A percentile compares a stretch with the other conserved stretches of the same genome.
These are phyloP conservation scores for Termitomyces sp. DNA, from an alignment of 768 basidiomycete genomes.

Conservation along the genomic window DNA sequence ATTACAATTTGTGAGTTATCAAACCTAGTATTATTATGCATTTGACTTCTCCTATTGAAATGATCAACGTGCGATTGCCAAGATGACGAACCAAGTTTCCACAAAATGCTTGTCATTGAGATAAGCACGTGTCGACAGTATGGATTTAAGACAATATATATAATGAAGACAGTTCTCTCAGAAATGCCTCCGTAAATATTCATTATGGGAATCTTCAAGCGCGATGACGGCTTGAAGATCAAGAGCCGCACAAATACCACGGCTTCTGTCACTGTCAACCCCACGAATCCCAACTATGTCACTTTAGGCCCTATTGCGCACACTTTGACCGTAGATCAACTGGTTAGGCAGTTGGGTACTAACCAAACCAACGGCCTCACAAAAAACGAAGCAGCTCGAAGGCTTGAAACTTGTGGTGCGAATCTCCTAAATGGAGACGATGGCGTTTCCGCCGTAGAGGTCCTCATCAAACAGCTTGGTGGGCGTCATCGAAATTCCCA, in stretches of 20 bases:
- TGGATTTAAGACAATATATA: slow-evolving; percentile 8
- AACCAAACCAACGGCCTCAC: slow-evolving; percentile 29
- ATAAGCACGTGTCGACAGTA: background rate
- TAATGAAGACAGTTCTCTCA: background rate
- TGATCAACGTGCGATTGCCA: background rate
- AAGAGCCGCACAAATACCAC: slow-evolving; percentile 26
- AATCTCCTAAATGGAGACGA: slow-evolving; percentile 28
- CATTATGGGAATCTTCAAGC: slow-evolving; percentile 11
- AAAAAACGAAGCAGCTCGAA: slow-evolving; percentile 27
- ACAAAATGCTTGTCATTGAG: background rate
- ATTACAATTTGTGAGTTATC: background rate
- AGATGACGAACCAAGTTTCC: background rate
- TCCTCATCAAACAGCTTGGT: slow-evolving; percentile 31
- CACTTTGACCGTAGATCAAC: slow-evolving; percentile 21
- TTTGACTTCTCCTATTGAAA: background rate
- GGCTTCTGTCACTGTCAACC: slow-evolving; percentile 25
- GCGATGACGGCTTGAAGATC: slow-evolving; percentile 15
- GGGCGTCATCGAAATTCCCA: slow-evolving; percentile 1
- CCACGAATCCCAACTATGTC: slow-evolving; percentile 24
- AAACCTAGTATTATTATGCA: background rate
- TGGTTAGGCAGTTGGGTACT: slow-evolving; percentile 26
- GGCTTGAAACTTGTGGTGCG: slow-evolving; percentile 26
- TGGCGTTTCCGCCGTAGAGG: slow-evolving; percentile 27
- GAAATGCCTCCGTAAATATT: background rate
- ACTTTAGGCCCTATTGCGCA: slow-evolving; percentile 27